A percentile compares a stretch with the other conserved stretches of the same genome.
phyloP scores from a whole-genome alignment of 2,329 filamentous ascomycete genomes.

The Nemania diffusa region DNA sequence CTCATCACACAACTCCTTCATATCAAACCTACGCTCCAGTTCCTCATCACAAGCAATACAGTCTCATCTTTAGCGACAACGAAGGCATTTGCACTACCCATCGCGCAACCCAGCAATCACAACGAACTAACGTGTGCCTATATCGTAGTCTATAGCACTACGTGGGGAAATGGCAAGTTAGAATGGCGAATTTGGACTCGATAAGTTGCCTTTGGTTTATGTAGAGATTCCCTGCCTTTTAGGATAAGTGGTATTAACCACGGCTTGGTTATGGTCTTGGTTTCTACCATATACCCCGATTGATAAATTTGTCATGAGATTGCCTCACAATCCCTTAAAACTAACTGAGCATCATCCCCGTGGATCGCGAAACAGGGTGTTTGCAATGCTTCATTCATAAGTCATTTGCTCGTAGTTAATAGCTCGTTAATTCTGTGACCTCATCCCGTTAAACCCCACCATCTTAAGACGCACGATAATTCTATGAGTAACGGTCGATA shows the following conservation, averaged over 20 bases:
- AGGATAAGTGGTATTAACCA: not conserved
- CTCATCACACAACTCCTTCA: not conserved
- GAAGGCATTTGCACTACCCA: not conserved
- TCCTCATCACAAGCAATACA: too few relatives aligned
- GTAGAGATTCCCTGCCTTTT: not conserved
- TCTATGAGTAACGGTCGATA: not conserved
- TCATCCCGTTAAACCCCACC: slow-evolving; percentile 1
- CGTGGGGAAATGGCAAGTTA: not conserved
- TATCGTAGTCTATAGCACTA: not conserved
- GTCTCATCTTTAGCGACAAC: not conserved
- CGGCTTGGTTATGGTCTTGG: not conserved
- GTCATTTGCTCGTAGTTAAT: slow-evolving; percentile 15
- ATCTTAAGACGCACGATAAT: not conserved
- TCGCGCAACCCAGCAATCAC: not conserved
- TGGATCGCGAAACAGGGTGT: not conserved
- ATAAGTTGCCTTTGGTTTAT: not conserved
- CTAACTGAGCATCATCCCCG: not conserved
- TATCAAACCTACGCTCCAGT: too few relatives aligned
- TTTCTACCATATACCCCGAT: not conserved
- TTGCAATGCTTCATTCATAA: not conserved
- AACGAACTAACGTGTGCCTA: not conserved
- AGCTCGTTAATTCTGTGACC: slow-evolving; percentile 3
- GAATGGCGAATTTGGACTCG: not conserved
- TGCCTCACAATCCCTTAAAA: not conserved
- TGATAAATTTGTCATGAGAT: not conserved